Evolutionary conservation across 2,329 filamentous ascomycete species (phyloP).

Genomic region (Fusarium fujikuroi): DNA sequence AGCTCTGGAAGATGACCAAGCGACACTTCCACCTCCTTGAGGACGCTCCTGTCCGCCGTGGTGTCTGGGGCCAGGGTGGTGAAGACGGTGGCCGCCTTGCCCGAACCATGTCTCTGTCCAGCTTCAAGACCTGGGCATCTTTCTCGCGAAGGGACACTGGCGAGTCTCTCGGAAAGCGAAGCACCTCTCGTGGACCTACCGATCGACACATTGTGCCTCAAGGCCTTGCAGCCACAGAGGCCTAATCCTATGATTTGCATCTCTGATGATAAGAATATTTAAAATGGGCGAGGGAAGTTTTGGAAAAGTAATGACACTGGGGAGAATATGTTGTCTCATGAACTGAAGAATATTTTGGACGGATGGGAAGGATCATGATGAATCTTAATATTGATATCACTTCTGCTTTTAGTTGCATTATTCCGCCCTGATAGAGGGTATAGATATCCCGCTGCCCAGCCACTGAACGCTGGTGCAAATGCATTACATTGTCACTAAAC

Average conservation of each 20-base stretch:
- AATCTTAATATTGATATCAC: slow-evolving; percentile 22
- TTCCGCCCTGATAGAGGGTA: slow-evolving; percentile 22
- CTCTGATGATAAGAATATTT: background rate
- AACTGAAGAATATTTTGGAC: slow-evolving; percentile 6
- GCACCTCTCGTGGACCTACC: slow-evolving; percentile 34
- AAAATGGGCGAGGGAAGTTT: background rate
- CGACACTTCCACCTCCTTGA: slow-evolving; percentile 63
- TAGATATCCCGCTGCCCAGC: slow-evolving; percentile 38
- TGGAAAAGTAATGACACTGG: slow-evolving; percentile 3
- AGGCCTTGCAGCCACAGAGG: slow-evolving; percentile 42
- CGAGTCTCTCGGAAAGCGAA: slow-evolving; percentile 48
- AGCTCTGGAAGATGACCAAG: slow-evolving; percentile 79
- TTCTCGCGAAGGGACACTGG: slow-evolving; percentile 56
- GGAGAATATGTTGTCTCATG: background rate
- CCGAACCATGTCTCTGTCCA: slow-evolving; percentile 63
- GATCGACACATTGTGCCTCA: slow-evolving; percentile 42
- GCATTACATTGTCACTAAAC: background rate
- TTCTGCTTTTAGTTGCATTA: slow-evolving; percentile 29
- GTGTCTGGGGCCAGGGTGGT: slow-evolving; percentile 64
- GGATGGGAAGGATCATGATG: slow-evolving; percentile 1
- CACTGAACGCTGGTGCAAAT: slow-evolving; percentile 9
- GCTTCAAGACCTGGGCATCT: slow-evolving; percentile 60
- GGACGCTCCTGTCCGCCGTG: slow-evolving; percentile 61
- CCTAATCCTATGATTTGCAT: slow-evolving; percentile 22
- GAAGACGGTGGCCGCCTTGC: slow-evolving; percentile 59